phyloP scores from a whole-genome alignment of 129 eudicot species.

The Flaveria bidentis region DNA sequence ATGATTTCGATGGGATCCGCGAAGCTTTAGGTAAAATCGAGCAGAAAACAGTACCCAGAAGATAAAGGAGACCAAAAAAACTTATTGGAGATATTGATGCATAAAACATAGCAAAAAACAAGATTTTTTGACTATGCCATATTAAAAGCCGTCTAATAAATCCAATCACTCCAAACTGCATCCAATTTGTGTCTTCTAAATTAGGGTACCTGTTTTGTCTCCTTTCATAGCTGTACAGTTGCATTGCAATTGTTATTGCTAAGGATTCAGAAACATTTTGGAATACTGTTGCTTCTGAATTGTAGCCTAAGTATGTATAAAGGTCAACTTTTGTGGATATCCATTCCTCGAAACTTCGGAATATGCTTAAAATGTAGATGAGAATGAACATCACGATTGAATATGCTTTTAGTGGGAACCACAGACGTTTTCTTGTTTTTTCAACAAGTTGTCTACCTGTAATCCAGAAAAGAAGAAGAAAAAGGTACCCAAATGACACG shows the following conservation, averaged over 20 bases:
- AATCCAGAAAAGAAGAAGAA: conserved; percentile 92
- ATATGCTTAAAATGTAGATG: conserved; percentile 73
- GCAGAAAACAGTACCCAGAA: conserved; percentile 76
- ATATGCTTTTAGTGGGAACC: conserved; percentile 92
- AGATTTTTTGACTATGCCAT: conserved; percentile 92
- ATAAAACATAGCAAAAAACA: conserved; percentile 74
- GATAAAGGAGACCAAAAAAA: conserved; percentile 81
- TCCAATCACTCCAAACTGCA: conserved; percentile 68
- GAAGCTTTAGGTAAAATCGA: conserved; percentile 85
- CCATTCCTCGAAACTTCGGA: conserved; percentile 69
- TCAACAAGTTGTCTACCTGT: conserved; percentile 93
- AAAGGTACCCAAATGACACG: conserved; percentile 82
- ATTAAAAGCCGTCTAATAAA: conserved; percentile 69
- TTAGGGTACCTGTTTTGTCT: conserved; percentile 72
- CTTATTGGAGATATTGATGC: conserved; percentile 96
- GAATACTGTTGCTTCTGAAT: conserved; percentile 64
- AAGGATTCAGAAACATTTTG: conserved; percentile 85
- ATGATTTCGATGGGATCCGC: conserved; percentile 75
- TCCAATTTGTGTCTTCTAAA: conserved; percentile 44
- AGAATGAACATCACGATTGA: conserved; percentile 68
- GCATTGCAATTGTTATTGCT: conserved; percentile 95
- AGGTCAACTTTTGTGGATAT: conserved; percentile 67
- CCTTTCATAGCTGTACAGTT: conserved; percentile 98
- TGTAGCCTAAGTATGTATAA: conserved; percentile 61
- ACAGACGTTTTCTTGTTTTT: conserved; percentile 78